Base-by-base conservation (phyloP, 495 filamentous ascomycete species). In the Glarea lozoyensis region DNA sequence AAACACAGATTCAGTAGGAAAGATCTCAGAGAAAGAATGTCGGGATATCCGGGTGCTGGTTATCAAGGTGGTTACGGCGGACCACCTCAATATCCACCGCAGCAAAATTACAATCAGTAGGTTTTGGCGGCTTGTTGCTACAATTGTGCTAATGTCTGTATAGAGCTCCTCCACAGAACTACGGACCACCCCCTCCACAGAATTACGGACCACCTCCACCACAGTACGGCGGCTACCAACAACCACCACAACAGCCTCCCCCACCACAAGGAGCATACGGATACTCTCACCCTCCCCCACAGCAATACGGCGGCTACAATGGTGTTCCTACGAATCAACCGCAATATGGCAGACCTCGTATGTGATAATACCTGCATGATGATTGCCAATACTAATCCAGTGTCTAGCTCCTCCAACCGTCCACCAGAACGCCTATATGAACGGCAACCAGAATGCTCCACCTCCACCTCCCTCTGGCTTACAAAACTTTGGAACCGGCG, bases 401-500 rank as follows among this genome's bases (percentile, higher is more conserved):
- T 32, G 39, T 15, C 32, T 47, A 70, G 66, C 53, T 22, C 57
- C 69, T 52, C 69, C 69, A 4, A 50, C 69, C 11, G 60, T 60
- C 39, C 67, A 60, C 48, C 65, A 65, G 29, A 74, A 73, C 46
- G 67, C 65, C n/a, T 77, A 71, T 50, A 60, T 62, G 13, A 70
- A 76, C 40, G 71, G 70, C 29, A 71, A 71, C 47, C 64, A 59
- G 40, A 47, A 48, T 46, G 75, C 67, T 16, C 78, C 81, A 23
- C 69, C 70, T 3, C 73, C 75, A 16, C 80, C 80, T 12, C 82
- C 82, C 2, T 52, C 67, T 16, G 60, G 66, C 19, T 67, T 69
- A 4, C 79, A 82, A 55, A 64, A 67, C 47, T 97, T 95, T 56
- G 83, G 85, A 24, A 65, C 73, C 25, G 88, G 87, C 42, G 88